Conservation (phyloP, 768 basidiomycete genomes). For the Sporobolomyces roseus region DNA sequence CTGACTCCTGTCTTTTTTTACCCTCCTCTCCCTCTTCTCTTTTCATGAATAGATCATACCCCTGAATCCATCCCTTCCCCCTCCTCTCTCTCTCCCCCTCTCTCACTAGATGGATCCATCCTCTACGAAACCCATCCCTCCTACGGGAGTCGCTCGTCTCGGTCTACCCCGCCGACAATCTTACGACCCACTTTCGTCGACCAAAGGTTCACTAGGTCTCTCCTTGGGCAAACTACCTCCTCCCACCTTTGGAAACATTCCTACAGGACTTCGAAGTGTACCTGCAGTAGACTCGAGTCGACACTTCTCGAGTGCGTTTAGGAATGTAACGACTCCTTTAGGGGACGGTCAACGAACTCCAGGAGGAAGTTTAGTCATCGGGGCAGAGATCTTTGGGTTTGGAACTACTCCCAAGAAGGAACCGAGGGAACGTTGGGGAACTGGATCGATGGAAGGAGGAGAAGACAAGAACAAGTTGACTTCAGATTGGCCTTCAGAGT, state of each 20-base stretch:
- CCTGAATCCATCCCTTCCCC: no score
- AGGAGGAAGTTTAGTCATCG: constrained; percentile 35
- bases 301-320: constrained; percentile 9
- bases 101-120: constrained; percentile 7
- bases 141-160: constrained; percentile 17
- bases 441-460: constrained; percentile 8
- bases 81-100: no score
- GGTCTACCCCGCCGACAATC: constrained; percentile 36
- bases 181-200: constrained; percentile 37
- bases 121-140: background rate
- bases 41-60: no score
- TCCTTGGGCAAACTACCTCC: constrained; percentile 37
- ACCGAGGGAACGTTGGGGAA: constrained; percentile 19
- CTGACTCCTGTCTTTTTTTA: no score
- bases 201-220: constrained; percentile 29
- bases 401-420: constrained; percentile 31
- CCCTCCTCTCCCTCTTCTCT: no score
- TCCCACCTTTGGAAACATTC: constrained; percentile 31
- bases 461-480: background rate
- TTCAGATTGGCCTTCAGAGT: constrained; percentile 25
- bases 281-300: constrained; percentile 37
- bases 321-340: constrained; percentile 16
- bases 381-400: constrained; percentile 40
- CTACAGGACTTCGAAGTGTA: constrained; percentile 29
- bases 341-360: constrained; percentile 35